Evolutionary conservation across 2,329 filamentous ascomycete genomes (phyloP), one percentile per base, ranked within the genome.

Genomic region (Microcyclospora pomicola): DNA sequence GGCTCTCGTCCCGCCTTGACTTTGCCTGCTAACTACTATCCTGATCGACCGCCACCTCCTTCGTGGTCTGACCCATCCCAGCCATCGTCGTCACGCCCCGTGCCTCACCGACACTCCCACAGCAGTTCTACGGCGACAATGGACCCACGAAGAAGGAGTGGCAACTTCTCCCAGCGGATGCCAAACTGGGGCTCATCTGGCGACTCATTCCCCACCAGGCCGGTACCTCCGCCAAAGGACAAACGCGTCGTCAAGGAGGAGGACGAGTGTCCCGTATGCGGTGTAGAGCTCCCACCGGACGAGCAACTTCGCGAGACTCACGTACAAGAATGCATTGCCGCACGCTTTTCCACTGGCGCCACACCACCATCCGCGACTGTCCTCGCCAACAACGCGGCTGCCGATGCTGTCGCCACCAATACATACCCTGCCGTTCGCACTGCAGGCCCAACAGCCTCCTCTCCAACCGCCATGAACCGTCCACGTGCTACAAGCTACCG

Each of bases 241-340:
- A 24, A 24, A 24, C 48, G 1, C 43, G 52, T 10, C 47, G 53
- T 5, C 42, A 56, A 41, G 55, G 82, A 87, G 54, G 82, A 86
- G 52, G 82, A 87, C 53, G 79, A 84, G 50, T 88, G 82, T 44
- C 82, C 82, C 0, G 72, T 87, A 33, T 88, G 82, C 49, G 80
- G 82, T 51, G 61, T 66, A 29, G 80, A 85, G 58, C 66, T 86
- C 3, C 80, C 82, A 0, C 69, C 73, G 2, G 62, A 62, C 12
- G 62, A 66, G 15, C 43, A 48, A 1, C 52, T 54, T 3, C 57
- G 67, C 16, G 63, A 65, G 42, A 51, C 54, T 11, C 68, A 71
- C 41, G 60, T 71, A 12, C 52, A 54, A 34, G 39, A 49, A 27
- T 58, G 57, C 44, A 53, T 58, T 35, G 42, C 46, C 12, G 42